Conservation (phyloP, 1,284 basidiomycete species). For the Trametes sp. region DNA sequence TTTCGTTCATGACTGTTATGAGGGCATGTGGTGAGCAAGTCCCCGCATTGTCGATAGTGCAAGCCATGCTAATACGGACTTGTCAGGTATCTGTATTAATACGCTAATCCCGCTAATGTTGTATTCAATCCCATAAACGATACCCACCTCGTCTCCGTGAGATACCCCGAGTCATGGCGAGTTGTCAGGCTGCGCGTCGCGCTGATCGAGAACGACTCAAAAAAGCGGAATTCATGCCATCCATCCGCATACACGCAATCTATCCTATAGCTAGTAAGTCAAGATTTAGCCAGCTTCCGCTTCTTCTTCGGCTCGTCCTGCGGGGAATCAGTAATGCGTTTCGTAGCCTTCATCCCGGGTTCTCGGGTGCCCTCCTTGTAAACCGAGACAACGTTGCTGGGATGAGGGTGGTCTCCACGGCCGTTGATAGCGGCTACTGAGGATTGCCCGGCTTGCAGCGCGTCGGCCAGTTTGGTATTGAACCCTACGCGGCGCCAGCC, state of each 20-base stretch:
- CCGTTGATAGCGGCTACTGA: background rate
- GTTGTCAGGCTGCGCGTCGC: no score
- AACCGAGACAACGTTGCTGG: background rate
- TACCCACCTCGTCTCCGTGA: background rate
- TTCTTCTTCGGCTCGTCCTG: background rate
- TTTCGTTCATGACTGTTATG: slow-evolving; percentile 16
- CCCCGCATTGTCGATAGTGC: background rate
- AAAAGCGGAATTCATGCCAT: no score
- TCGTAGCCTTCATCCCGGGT: background rate
- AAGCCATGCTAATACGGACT: no score
- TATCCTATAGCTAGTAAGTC: no score
- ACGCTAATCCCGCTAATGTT: slow-evolving; percentile 18
- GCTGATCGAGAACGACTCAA: no score
- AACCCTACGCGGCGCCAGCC: slow-evolving; percentile 30
- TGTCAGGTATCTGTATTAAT: no score
- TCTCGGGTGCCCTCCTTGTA: background rate
- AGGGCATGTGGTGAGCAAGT: slow-evolving; percentile 3
- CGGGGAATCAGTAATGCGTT: background rate
- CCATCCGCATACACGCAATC: no score
- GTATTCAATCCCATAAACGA: slow-evolving; percentile 2
- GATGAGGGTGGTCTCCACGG: background rate
- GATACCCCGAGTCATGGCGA: background rate
- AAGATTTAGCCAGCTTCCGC: background rate
- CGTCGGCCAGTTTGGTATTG: slow-evolving; percentile 19
- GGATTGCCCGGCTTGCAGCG: background rate